A percentile compares a stretch with the other conserved stretches of the same genome.
Evolutionary conservation across 2,329 filamentous ascomycete genomes (phyloP).

Genomic region (Eutypella sp.): DNA sequence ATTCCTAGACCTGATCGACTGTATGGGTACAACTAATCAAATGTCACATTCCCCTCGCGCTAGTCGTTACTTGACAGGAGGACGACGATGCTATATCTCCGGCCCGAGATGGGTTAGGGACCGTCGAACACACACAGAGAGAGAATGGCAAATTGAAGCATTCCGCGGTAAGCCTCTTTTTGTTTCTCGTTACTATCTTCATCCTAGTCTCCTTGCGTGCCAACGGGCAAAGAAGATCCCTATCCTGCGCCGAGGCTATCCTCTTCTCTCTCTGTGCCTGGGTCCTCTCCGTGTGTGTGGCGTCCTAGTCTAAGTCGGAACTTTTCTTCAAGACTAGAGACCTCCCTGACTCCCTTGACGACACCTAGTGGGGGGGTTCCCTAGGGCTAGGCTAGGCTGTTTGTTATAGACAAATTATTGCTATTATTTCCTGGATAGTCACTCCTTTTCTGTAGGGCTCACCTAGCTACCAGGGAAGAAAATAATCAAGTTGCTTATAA

Average conservation of each 20-base stretch:
- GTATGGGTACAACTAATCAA: constrained; percentile 25
- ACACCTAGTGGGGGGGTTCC: constrained; percentile 17
- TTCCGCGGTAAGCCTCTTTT: constrained; percentile 24
- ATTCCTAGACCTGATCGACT: constrained; percentile 22
- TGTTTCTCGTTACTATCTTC: constrained; percentile 19
- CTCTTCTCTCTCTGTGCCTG: constrained; percentile 14
- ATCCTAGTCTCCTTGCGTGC: constrained; percentile 25
- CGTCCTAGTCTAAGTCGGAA: constrained; percentile 21
- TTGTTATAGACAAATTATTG: constrained; percentile 20
- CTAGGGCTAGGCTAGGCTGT: constrained; percentile 16
- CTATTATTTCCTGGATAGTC: constrained; percentile 13
- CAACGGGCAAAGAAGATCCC: constrained; percentile 13
- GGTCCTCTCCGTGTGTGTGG: too few species aligned
- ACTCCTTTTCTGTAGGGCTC: neutral
- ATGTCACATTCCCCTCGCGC: constrained; percentile 25
- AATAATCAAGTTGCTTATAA: constrained; percentile 25
- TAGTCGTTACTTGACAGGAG: constrained; percentile 3
- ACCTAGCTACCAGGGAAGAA: constrained; percentile 5
- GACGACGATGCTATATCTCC: constrained; percentile 5
- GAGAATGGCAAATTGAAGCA: constrained; percentile 25
- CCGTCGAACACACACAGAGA: constrained; percentile 1
- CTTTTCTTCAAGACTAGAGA: constrained; percentile 17
- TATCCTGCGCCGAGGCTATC: constrained; percentile 5
- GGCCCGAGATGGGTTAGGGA: constrained; percentile 14
- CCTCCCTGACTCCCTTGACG: constrained; percentile 23